A percentile compares a stretch with the other conserved stretches of the same genome.
Conservation (phyloP, 179 eudicot genomes). For the Drosera spatulata region DNA sequence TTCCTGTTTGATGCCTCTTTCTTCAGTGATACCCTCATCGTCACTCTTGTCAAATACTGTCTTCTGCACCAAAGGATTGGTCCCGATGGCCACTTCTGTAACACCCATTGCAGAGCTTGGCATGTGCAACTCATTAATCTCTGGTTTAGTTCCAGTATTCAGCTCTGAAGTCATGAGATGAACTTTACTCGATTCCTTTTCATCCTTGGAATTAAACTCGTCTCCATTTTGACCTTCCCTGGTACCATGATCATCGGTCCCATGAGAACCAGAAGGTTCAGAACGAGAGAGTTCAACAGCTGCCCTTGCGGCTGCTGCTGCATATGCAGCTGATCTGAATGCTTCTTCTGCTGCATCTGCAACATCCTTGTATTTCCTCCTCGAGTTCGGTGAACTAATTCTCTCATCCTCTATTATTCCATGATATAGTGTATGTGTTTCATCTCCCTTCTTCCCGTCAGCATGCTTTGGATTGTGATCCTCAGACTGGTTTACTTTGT, state of each 20-base stretch:
- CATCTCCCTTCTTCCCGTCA: slow-evolving; percentile 7
- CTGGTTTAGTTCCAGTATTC: too few relatives aligned
- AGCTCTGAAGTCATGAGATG: too few relatives aligned
- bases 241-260: slow-evolving; percentile 22
- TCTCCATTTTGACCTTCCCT: neutral
- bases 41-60: slow-evolving; percentile 24
- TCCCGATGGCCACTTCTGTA: neutral
- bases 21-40: slow-evolving; percentile 8
- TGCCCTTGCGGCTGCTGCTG: slow-evolving; percentile 78
- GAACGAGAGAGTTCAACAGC: slow-evolving; percentile 68
- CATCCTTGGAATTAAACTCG: too few relatives aligned
- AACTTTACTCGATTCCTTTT: too few relatives aligned
- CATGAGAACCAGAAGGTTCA: slow-evolving; percentile 7
- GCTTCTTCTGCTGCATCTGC: slow-evolving; percentile 82
- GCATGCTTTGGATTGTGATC: slow-evolving; percentile 7
- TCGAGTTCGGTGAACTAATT: slow-evolving; percentile 20
- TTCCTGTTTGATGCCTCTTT: neutral
- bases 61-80: slow-evolving; percentile 4
- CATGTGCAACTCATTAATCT: too few relatives aligned
- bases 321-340: slow-evolving; percentile 72
- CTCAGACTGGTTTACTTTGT: slow-evolving; percentile 9
- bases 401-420: slow-evolving; percentile 15
- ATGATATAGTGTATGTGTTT: slow-evolving; percentile 5
- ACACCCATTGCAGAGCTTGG: too few relatives aligned
- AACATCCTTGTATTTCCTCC: slow-evolving; percentile 49